Percentiles rank a stretch among this genome's conserved stretches.
phyloP scores from a whole-genome alignment of 108 stramenopile genomes.

The Nannochloropsis salina region DNA sequence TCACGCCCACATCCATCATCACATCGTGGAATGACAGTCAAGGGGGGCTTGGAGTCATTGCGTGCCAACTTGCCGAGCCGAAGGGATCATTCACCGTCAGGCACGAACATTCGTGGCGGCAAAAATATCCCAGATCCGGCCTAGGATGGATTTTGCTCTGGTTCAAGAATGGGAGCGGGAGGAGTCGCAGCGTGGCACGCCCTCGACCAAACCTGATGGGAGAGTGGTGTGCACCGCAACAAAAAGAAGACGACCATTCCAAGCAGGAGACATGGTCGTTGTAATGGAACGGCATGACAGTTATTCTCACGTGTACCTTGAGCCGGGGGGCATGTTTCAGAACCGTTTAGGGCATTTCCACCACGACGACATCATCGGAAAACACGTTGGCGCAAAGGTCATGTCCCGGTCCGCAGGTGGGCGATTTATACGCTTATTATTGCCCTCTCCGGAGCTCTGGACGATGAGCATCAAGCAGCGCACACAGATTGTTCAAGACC shows the following conservation, averaged over 20 bases:
- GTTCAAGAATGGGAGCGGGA: neutral
- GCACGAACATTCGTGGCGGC: neutral
- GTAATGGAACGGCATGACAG: constrained; percentile 49
- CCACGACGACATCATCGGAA: constrained; percentile 54
- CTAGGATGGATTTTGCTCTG: constrained; percentile 3
- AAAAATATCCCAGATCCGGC: neutral
- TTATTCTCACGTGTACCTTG: constrained; percentile 33
- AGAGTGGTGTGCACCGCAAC: too few relatives aligned
- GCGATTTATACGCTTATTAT: constrained; percentile 46
- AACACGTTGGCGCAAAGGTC: constrained; percentile 47
- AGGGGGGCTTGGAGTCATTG: too few relatives aligned
- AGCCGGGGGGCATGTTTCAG: constrained; percentile 39
- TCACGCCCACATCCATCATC: too few relatives aligned
- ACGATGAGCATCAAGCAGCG: constrained; percentile 46
- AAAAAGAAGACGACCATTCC: neutral
- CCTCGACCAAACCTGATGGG: neutral
- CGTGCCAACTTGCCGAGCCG: too few relatives aligned
- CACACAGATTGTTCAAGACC: constrained; percentile 55
- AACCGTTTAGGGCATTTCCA: constrained; percentile 50
- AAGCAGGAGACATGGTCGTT: constrained; percentile 49
- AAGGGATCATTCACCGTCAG: too few relatives aligned
- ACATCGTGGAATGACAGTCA: too few relatives aligned
- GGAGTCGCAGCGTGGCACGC: neutral
- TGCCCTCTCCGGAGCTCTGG: constrained; percentile 55
- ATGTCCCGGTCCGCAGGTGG: constrained; percentile 34